phyloP scores from a whole-genome alignment of 2,329 filamentous ascomycete genomes.

The Alternaria dauci region DNA sequence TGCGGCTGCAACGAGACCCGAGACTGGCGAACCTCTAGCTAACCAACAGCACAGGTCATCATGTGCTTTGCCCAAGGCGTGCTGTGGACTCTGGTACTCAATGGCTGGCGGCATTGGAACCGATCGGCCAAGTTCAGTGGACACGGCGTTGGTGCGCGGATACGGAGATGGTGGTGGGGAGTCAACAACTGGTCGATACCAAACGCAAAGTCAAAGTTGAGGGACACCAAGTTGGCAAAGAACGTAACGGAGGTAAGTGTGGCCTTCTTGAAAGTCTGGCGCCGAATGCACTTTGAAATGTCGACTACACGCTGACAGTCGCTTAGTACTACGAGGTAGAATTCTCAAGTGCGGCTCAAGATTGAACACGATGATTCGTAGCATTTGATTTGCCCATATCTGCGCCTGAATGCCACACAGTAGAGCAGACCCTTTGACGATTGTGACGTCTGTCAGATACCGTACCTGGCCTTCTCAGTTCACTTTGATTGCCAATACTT shows the following conservation, averaged over 20 bases:
- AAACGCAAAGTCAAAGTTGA: conserved; percentile 29
- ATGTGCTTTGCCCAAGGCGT: conserved; percentile 89
- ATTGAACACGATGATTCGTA: conserved; percentile 13
- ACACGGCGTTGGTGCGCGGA: conserved; percentile 74
- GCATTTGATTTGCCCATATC: background rate
- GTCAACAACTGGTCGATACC: conserved; percentile 82
- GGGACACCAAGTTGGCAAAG: conserved; percentile 43
- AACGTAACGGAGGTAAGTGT: conserved; percentile 49
- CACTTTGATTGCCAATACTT: background rate
- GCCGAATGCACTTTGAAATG: conserved; percentile 9
- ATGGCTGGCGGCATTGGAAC: conserved; percentile 93
- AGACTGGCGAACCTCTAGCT: background rate
- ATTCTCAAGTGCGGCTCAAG: conserved; percentile 36
- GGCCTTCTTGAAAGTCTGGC: conserved; percentile 43
- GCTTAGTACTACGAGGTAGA: conserved; percentile 39
- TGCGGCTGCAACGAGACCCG: conserved; percentile 50
- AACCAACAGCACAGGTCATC: conserved; percentile 66
- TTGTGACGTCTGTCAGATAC: background rate
- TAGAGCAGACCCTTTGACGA: background rate
- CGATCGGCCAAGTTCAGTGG: conserved; percentile 78
- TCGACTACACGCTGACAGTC: conserved; percentile 20
- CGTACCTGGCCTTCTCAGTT: background rate
- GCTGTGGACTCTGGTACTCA: conserved; percentile 84
- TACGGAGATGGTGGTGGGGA: conserved; percentile 92
- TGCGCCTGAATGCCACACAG: background rate